A percentile compares a stretch with the other conserved stretches of the same genome.
These are phyloP conservation scores for Salix koriyanagi DNA, from an alignment of 345 rosid genomes.

Conservation along the genomic window DNA sequence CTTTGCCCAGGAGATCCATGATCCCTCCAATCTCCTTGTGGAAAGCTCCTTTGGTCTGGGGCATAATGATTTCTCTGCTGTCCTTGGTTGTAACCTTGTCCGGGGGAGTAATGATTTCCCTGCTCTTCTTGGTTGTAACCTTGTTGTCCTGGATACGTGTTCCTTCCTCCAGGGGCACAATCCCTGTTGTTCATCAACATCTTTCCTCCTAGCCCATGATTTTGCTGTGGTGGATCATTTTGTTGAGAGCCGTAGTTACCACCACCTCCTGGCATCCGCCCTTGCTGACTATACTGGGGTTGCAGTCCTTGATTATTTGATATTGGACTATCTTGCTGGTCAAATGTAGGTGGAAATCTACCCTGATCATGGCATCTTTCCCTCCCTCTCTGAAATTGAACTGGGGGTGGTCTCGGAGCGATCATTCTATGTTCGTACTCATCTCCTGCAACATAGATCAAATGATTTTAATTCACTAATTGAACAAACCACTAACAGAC, in stretches of 20 bases:
- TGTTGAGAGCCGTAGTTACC: constrained; percentile 43
- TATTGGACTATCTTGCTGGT: constrained; percentile 22
- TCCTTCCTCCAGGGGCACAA: constrained; percentile 35
- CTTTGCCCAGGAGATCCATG: constrained; percentile 16
- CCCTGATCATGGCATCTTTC: constrained; percentile 42
- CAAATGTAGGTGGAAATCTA: constrained; percentile 25
- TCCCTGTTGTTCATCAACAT: constrained; percentile 37
- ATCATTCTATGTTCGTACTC: constrained; percentile 81
- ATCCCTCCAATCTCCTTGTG: constrained; percentile 32
- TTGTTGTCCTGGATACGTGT: constrained; percentile 28
- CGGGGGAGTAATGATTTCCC: constrained; percentile 38
- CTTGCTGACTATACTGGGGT: constrained; percentile 32
- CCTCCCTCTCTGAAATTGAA: constrained; percentile 34
- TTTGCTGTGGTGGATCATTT: constrained; percentile 38
- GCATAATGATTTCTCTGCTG: constrained; percentile 27
- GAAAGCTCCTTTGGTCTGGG: constrained; percentile 37
- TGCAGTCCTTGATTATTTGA: not conserved
- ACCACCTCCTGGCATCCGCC: constrained; percentile 46
- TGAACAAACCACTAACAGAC: not conserved
- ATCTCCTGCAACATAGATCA: constrained; percentile 51
- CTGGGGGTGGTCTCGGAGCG: constrained; percentile 74
- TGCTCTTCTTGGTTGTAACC: constrained; percentile 22
- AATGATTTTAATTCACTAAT: not conserved
- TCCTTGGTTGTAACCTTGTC: constrained; percentile 23
- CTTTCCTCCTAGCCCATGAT: constrained; percentile 30